Evolutionary conservation across 148 eudicot genomes (phyloP).

Genomic region (Bassia scoparia): DNA sequence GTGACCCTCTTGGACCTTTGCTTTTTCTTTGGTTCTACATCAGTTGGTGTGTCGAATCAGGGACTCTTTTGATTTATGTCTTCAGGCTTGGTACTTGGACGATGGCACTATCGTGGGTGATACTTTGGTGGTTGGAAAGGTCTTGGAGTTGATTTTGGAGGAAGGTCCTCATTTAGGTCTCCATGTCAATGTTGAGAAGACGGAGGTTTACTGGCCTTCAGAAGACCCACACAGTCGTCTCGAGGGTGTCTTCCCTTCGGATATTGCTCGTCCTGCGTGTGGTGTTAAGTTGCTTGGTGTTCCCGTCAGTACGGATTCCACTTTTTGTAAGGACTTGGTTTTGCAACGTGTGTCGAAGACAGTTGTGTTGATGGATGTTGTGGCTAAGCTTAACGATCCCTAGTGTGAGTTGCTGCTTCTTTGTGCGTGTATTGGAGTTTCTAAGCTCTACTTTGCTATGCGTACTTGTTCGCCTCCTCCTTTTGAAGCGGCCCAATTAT

Average conservation of each 20-base stretch:
- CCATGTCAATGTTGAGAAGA: not conserved
- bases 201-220: not conserved
- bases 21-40: too few species aligned
- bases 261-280: not conserved
- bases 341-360: not conserved
- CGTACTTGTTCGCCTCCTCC: not conserved
- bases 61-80: too few species aligned
- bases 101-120: not conserved
- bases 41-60: too few species aligned
- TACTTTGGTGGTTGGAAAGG: not conserved
- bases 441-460: not conserved
- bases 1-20: too few species aligned
- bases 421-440: not conserved
- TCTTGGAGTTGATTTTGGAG: not conserved
- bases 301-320: not conserved
- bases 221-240: not conserved
- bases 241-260: not conserved
- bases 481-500: not conserved
- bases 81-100: too few species aligned
- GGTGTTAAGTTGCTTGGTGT: not conserved
- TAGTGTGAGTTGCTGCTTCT: slow-evolving; percentile 1
- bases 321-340: not conserved
- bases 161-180: not conserved
- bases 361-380: too few species aligned
- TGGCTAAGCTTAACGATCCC: not conserved